phyloP scores from a whole-genome alignment of 2,329 filamentous ascomycete genomes.

The Coleophoma crateriformis region DNA sequence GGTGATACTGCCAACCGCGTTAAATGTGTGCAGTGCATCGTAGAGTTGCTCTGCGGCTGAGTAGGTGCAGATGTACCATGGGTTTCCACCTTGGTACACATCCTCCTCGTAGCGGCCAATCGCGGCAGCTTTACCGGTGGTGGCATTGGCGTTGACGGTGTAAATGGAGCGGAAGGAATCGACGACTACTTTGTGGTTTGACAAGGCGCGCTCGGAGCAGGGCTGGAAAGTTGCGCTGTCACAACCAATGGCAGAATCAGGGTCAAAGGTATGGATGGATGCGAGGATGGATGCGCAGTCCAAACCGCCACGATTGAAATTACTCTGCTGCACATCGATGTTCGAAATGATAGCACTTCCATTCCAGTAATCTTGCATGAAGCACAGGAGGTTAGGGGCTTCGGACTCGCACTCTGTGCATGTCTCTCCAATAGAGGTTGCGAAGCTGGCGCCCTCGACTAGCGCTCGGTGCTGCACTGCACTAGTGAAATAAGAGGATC shows the following conservation, averaged over 20 bases:
- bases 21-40: conserved; percentile 66
- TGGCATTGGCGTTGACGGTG: conserved; percentile 58
- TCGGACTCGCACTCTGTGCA: conserved; percentile 53
- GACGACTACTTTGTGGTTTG: conserved; percentile 67
- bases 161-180: conserved; percentile 69
- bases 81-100: conserved; percentile 68
- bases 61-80: conserved; percentile 70
- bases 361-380: conserved; percentile 65
- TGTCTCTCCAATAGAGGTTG: conserved; percentile 51
- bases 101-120: conserved; percentile 65
- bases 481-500: conserved; percentile 72
- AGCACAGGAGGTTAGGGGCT: conserved; percentile 65
- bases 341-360: conserved; percentile 61
- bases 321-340: conserved; percentile 42
- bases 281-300: conserved; percentile 64
- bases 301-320: conserved; percentile 56
- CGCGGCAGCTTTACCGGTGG: conserved; percentile 50
- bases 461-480: conserved; percentile 61
- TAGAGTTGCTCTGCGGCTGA: conserved; percentile 75
- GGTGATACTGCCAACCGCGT: conserved; percentile 52
- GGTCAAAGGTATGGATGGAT: conserved; percentile 64
- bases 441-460: conserved; percentile 58
- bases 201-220: conserved; percentile 40
- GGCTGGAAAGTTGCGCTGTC: conserved; percentile 70
- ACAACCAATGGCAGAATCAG: conserved; percentile 46